These are phyloP conservation scores for Petunia axillaris DNA, from an alignment of 257 asterid species.

Conservation along the genomic window DNA sequence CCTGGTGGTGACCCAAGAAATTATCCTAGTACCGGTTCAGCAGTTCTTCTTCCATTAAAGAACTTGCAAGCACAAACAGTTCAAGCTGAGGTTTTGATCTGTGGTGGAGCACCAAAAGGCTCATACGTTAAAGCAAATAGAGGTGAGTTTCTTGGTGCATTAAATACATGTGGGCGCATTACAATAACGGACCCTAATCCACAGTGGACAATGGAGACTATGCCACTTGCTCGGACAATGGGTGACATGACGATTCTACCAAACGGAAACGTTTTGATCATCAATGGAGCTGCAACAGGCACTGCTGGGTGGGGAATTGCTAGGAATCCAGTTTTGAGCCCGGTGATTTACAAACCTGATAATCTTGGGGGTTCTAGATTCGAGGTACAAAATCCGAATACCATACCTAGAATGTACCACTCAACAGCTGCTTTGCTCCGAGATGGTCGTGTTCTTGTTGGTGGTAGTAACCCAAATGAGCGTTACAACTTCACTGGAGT, in stretches of 20 bases:
- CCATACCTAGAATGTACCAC: too few species aligned
- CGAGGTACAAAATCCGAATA: constrained; percentile 24
- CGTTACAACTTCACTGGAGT: constrained; percentile 19
- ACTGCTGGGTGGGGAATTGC: constrained; percentile 42
- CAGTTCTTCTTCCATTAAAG: constrained; percentile 39
- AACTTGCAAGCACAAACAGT: too few species aligned
- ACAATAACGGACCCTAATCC: too few species aligned
- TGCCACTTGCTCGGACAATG: too few species aligned
- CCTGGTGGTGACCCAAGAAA: constrained; percentile 47
- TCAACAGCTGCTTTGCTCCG: too few species aligned
- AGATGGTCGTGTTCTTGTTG: too few species aligned
- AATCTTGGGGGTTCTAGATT: constrained; percentile 26
- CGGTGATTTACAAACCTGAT: constrained; percentile 38
- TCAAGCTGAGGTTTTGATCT: too few species aligned
- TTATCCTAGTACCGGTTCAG: constrained; percentile 51
- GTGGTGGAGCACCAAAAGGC: constrained; percentile 13
- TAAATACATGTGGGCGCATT: background rate
- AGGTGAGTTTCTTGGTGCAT: constrained; percentile 35
- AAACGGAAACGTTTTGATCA: too few species aligned
- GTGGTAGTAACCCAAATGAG: constrained; percentile 27
- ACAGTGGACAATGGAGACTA: too few species aligned
- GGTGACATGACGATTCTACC: too few species aligned
- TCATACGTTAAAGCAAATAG: constrained; percentile 14
- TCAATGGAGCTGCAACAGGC: constrained; percentile 24
- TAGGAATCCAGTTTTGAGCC: constrained; percentile 37